Evolutionary conservation across 495 filamentous ascomycete species (phyloP), one percentile per base, ranked within the genome.

Genomic region (Acidiella bohemica): DNA sequence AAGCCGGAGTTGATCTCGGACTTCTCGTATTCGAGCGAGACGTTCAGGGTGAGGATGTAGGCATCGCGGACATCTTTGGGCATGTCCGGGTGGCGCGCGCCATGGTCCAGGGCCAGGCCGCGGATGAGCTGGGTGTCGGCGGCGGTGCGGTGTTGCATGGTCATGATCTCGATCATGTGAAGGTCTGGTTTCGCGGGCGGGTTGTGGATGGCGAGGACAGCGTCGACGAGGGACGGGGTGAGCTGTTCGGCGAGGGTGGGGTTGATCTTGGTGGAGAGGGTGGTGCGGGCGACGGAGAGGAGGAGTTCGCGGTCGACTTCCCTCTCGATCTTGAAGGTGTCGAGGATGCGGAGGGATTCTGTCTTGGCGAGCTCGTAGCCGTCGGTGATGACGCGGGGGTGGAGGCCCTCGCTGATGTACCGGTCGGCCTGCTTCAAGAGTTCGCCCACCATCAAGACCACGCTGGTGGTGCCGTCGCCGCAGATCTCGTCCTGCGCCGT

Each of bases 161-260:
- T 95, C 92, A 96, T 96, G 50, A 99, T 95, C 63, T 99, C 90
- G 47, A 99, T 71, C 90, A 99, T 99, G 64, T 96, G 88, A 46
- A 99, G 62, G 60, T 99, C 90, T 32, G 90, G 90, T 65, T 95
- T 96, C 48, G 76, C 78, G 21, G 84, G 83, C 20, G 85, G 61
- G 55, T 81, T 70, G 65, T 93, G 87, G 59, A 99, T 99, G 33
- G 92, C 71, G 39, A 96, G 73, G 32, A 96, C 90, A 39, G 90
- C 82, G 60, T 99, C 90, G 53, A 94, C 86, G 49, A 99, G 94
- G 50, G 80, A 76, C 23, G 90, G 84, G 16, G 84, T 93, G 28
- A 97, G 80, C 55, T 81, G 81, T 58, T 93, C 76, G 19, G 92
- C 92, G 44, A 97, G 76, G 24, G 76, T 79, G 42, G 70, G 70